Conservation (phyloP, 2,329 filamentous ascomycete genomes). For the Aspergillus carbonarius region DNA sequence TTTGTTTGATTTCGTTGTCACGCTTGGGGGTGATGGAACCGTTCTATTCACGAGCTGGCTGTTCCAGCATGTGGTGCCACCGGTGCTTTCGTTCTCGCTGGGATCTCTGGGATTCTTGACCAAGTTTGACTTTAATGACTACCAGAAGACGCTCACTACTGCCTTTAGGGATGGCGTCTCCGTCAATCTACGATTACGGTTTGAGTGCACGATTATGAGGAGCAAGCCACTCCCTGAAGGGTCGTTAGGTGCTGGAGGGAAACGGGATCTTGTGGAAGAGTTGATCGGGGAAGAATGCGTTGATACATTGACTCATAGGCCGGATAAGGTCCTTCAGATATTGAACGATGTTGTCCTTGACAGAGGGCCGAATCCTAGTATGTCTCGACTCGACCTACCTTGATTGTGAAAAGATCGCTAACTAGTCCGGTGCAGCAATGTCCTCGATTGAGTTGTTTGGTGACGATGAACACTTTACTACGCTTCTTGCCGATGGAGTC, state of each 20-base stretch:
- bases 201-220: conserved; percentile 93
- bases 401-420: neutral
- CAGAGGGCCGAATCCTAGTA: conserved; percentile 86
- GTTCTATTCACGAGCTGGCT: conserved; percentile 96
- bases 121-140: conserved; percentile 87
- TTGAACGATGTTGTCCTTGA: conserved; percentile 97
- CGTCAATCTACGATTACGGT: conserved; percentile 80
- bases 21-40: conserved; percentile 92
- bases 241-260: conserved; percentile 31
- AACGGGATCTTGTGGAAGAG: conserved; percentile 80
- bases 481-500: conserved; percentile 86
- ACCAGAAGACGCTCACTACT: conserved; percentile 65
- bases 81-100: conserved; percentile 85
- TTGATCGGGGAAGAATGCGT: conserved; percentile 82
- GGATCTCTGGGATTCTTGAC: conserved; percentile 94
- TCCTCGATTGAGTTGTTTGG: conserved; percentile 89
- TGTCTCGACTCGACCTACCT: conserved; percentile 39
- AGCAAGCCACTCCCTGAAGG: conserved; percentile 38
- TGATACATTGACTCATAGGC: conserved; percentile 79
- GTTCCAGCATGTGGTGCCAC: conserved; percentile 92
- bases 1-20: conserved; percentile 90
- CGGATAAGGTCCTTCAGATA: conserved; percentile 83
- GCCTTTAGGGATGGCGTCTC: conserved; percentile 82
- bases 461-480: conserved; percentile 93
- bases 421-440: conserved; percentile 63